Evolutionary conservation across 805 yeast species (phyloP).

Genomic region (Metschnikowia lachancei): DNA sequence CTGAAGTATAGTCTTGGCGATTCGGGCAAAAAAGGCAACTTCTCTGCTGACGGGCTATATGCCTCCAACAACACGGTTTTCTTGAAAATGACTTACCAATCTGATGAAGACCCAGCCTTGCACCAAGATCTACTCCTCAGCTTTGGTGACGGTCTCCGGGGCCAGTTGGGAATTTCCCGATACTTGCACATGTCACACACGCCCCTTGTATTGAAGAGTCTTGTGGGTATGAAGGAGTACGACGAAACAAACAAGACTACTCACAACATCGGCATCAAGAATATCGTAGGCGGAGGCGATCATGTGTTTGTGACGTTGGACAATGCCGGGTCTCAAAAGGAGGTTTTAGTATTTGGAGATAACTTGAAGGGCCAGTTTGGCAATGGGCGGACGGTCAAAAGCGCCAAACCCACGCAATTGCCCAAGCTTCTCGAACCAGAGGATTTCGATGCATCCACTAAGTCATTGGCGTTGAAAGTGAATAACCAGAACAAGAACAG

Average conservation of each 20-base stretch:
- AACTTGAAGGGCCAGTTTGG: conserved; percentile 84
- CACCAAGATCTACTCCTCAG: conserved; percentile 42
- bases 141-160: conserved; percentile 82
- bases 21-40: conserved; percentile 8
- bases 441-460: conserved; percentile 26
- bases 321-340: conserved; percentile 45
- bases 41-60: conserved; percentile 46
- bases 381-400: conserved; percentile 67
- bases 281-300: conserved; percentile 60
- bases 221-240: conserved; percentile 19
- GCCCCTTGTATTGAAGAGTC: conserved; percentile 52
- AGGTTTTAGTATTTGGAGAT: conserved; percentile 79
- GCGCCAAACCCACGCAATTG: conserved; percentile 50
- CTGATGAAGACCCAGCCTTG: conserved; percentile 18
- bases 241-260: conserved; percentile 10
- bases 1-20: conserved; percentile 16
- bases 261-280: conserved; percentile 22
- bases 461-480: conserved; percentile 29
- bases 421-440: conserved; percentile 61
- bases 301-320: conserved; percentile 61
- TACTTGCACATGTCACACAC: conserved; percentile 69
- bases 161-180: conserved; percentile 80
- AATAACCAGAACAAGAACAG: conserved; percentile 41
- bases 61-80: conserved; percentile 65
- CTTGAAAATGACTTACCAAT: conserved; percentile 27